Evolutionary conservation across 2,329 filamentous ascomycete genomes (phyloP).

Genomic region (Neonectria ditissima): DNA sequence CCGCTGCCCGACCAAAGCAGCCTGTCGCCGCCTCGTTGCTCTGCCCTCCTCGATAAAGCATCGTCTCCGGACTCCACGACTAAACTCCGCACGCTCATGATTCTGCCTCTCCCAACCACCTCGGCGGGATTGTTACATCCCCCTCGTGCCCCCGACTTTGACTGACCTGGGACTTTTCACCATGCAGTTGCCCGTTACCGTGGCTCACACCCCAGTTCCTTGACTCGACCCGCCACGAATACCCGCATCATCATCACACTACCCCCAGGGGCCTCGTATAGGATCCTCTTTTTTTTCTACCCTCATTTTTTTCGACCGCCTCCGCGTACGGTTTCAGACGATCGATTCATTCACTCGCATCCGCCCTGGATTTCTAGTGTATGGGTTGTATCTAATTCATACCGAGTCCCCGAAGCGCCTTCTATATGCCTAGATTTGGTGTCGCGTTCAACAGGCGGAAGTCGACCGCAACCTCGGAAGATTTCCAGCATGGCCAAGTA

Average conservation of each 20-base stretch:
- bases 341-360: constrained; percentile 24
- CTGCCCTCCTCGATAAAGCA: constrained; percentile 36
- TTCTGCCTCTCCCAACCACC: constrained; percentile 15
- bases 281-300: constrained; percentile 34
- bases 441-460: constrained; percentile 70
- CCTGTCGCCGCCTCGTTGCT: constrained; percentile 8
- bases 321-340: constrained; percentile 36
- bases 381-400: constrained; percentile 44
- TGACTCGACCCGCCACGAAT: constrained; percentile 41
- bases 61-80: constrained; percentile 24
- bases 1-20: constrained; percentile 30
- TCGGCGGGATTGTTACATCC: constrained; percentile 27
- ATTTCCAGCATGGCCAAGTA: constrained; percentile 63
- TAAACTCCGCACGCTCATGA: constrained; percentile 22
- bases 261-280: constrained; percentile 31
- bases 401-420: constrained; percentile 34
- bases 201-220: constrained; percentile 37
- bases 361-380: constrained; percentile 31
- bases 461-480: constrained; percentile 67
- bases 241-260: constrained; percentile 38
- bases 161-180: constrained; percentile 40
- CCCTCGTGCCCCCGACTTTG: constrained; percentile 24
- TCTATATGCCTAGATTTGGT: constrained; percentile 72
- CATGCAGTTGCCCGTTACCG: constrained; percentile 46
- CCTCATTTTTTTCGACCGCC: constrained; percentile 18